Evolutionary conservation across 73 alveolate genomes (phyloP), one percentile per base, ranked within the genome.

Genomic region (Paramecium octaurelia): DNA sequence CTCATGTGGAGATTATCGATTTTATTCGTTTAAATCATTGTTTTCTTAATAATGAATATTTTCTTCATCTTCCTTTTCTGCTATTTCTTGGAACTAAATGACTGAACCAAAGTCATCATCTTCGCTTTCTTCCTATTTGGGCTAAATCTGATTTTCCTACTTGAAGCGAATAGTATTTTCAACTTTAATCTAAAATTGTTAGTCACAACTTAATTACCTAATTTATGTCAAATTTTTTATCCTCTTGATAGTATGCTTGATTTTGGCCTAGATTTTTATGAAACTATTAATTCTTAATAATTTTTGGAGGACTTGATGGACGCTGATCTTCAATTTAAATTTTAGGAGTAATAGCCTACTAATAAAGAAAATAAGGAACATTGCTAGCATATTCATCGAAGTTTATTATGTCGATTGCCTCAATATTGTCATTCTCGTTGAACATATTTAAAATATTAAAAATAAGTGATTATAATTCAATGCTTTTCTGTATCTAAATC

Each of bases 181-280:
- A 31, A 64, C 46, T 27, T 64, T 27, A 27, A 64, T 64, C 84
- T 64, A 27, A 64, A 64, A 23, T 31, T 64, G 27, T 31, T 23
- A 12, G 42, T 64, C 50, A 34, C 9, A 75, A 38, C 60, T 38
- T 75, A 38, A 75, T 16, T 75, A 75, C 88, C 88, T 75, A 29
- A 75, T 75, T 42, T 9, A 38, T 23, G 59, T 75, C 60, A 20
- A 75, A 36, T 42, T 75, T 42, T 36, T 38, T 21, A 38, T 75
- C 88, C 4, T 35, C 88, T 75, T 29, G 31, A 75, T 75, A 75
- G 58, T 0, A 38, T 2, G 88, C 88, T 38, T 75, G 24, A 75
- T 75, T 75, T 42, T 75, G 38, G 36, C 88, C 88, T 16, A 75
- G 88, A 42, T 75, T 75, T 75, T 42, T 75, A 64, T 64, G 84